Base-by-base conservation (phyloP, 345 rosid genomes). In the Crucihimalaya himalaica region DNA sequence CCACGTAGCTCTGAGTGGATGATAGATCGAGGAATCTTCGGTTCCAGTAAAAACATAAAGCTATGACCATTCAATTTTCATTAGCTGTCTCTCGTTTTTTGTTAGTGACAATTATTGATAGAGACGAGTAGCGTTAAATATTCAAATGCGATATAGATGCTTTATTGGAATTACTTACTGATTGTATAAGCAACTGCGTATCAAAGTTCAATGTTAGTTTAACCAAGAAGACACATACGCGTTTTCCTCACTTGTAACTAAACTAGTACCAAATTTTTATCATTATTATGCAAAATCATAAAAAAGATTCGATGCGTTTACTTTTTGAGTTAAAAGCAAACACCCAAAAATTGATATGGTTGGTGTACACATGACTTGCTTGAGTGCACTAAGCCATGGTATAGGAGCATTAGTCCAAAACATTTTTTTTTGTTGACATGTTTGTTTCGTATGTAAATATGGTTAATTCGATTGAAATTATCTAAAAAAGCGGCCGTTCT, bases 181-280 rank as follows among this genome's bases (percentile, higher is more conserved):
- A 48, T 28, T 58, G 45, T 39, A 29, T 48, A 74, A 74, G 68
- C 73, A 37, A 45, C 54, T 66, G 31, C 52, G 43, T 74, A 53
- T 57, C 60, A 74, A 32, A 19, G 28, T 57, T 47, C 52, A 48
- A 3, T 19, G 72, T 50, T 67, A 57, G 72, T 19, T 66, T 74
- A 48, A 66, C 78, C 66, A 74, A 58, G 67, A 74, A 35, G 52
- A 58, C 18, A 37, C 50, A 25, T 25, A 66, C 78, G 58, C 67
- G 68, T 74, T 74, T 74, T 59, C 19, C 73, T 58, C 62, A 66
- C 67, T 47, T 54, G 5, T 21, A 27, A 28, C 4, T 57, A 6
- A 35, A 47, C 23, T 35, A 57, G 31, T 57, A 51, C 46, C 31
- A 34, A 66, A 5, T 0, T 15, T 13, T 63, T 20, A 72, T 31